phyloP scores from a whole-genome alignment of 1,139 yeast genomes.

The Candida smagusa region DNA sequence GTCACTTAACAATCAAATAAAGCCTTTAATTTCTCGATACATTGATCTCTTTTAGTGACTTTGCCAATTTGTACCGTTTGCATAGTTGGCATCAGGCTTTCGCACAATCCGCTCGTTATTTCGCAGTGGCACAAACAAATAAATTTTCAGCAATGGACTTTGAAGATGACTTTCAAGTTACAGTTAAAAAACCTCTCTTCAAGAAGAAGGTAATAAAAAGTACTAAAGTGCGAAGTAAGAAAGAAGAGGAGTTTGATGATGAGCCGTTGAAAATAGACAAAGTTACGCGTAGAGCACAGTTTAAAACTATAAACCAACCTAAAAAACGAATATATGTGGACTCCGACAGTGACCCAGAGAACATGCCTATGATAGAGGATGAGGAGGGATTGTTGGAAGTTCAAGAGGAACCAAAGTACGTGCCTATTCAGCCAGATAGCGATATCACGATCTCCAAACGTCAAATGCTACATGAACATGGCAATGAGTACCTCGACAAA shows the following conservation, averaged over 20 bases:
- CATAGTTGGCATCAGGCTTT: too few species aligned
- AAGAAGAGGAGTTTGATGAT: background rate
- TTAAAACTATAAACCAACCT: background rate
- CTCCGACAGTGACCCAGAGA: constrained; percentile 14
- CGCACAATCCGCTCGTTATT: too few species aligned
- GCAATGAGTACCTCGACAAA: constrained; percentile 14
- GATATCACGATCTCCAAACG: constrained; percentile 8
- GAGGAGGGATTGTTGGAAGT: background rate
- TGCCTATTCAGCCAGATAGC: constrained; percentile 9
- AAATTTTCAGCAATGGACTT: constrained; percentile 4
- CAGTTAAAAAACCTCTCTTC: constrained; percentile 13
- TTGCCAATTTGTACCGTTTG: too few species aligned
- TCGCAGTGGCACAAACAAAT: too few species aligned
- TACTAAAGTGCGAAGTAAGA: background rate
- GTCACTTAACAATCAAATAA: too few species aligned
- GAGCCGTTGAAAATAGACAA: background rate
- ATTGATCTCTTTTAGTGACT: too few species aligned
- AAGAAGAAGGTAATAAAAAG: constrained; percentile 19
- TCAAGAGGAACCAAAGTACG: constrained; percentile 8
- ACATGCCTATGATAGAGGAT: constrained; percentile 15
- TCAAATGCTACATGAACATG: constrained; percentile 9
- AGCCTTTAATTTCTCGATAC: too few species aligned
- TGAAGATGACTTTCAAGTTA: constrained; percentile 7
- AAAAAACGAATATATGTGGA: background rate
- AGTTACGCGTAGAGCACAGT: background rate